Conservation (phyloP, 2,329 filamentous ascomycete genomes). For the Monascus ruber region DNA sequence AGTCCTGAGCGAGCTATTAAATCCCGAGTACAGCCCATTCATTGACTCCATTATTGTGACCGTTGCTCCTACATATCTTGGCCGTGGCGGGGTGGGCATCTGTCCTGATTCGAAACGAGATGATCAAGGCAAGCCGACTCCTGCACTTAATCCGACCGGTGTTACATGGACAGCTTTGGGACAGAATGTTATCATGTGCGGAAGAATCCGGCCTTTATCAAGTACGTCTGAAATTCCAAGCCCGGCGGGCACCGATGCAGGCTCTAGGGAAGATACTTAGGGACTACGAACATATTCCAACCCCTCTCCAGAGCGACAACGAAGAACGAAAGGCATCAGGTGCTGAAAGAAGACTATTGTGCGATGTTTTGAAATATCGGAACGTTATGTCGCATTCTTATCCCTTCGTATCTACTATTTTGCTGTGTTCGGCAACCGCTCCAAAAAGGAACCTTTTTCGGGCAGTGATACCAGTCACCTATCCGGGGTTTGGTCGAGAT, state of each 20-base stretch:
- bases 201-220: constrained; percentile 37
- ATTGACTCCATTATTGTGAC: constrained; percentile 76
- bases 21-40: constrained; percentile 46
- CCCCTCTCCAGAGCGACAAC: no score
- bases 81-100: constrained; percentile 67
- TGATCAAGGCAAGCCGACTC: constrained; percentile 40
- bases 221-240: constrained; percentile 3
- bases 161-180: constrained; percentile 69
- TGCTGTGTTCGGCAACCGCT: no score
- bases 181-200: constrained; percentile 73
- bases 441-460: no score
- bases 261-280: constrained; percentile 3
- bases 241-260: constrained; percentile 8
- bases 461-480: no score
- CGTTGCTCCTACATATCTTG: constrained; percentile 83
- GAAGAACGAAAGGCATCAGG: no score
- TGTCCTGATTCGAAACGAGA: constrained; percentile 51
- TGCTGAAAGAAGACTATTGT: no score
- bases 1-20: constrained; percentile 73
- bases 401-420: no score
- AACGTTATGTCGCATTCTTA: no score
- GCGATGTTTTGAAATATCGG: no score
- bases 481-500: no score
- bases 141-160: constrained; percentile 54
- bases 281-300: neutral